A percentile compares a stretch with the other conserved stretches of the same genome.
These are phyloP conservation scores for Ophiostoma perfectum DNA, from an alignment of 2,329 filamentous ascomycete genomes.

Conservation along the genomic window DNA sequence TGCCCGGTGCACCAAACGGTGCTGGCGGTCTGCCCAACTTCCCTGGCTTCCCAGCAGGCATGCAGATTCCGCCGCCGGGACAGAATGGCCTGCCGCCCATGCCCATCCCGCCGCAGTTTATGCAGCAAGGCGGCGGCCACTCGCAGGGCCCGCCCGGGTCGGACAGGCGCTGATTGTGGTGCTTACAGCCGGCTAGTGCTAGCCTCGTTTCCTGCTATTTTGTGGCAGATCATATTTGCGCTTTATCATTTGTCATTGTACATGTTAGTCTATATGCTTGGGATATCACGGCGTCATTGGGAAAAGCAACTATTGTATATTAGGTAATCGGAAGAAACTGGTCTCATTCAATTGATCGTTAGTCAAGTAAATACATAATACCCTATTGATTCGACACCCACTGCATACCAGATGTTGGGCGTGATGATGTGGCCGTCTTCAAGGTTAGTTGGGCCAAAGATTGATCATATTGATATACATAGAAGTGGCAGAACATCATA, in stretches of 20 bases:
- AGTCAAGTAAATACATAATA: conserved; percentile 11
- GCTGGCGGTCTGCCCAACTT: conserved; percentile 36
- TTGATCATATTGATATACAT: not conserved
- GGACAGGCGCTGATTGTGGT: conserved; percentile 33
- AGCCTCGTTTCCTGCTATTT: not conserved
- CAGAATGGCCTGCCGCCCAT: conserved; percentile 36
- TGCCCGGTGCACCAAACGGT: conserved; percentile 27
- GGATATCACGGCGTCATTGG: conserved; percentile 10
- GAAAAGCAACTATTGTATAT: conserved; percentile 6
- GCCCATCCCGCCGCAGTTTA: conserved; percentile 33
- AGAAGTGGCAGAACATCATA: not conserved
- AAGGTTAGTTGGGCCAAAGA: too few relatives aligned
- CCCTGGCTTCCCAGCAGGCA: conserved; percentile 37
- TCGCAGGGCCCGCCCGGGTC: conserved; percentile 17
- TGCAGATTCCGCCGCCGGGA: conserved; percentile 35
- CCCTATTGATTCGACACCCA: not conserved
- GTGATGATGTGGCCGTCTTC: not conserved
- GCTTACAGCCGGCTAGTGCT: not conserved
- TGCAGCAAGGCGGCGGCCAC: conserved; percentile 36
- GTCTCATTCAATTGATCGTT: not conserved
- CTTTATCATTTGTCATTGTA: not conserved
- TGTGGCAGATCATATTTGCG: not conserved
- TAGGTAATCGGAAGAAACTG: conserved; percentile 1
- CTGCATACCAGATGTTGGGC: not conserved
- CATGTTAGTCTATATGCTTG: conserved; percentile 11